Evolutionary conservation across 2,329 filamentous ascomycete genomes (phyloP).

Genomic region (Thielaviopsis euricoi): DNA sequence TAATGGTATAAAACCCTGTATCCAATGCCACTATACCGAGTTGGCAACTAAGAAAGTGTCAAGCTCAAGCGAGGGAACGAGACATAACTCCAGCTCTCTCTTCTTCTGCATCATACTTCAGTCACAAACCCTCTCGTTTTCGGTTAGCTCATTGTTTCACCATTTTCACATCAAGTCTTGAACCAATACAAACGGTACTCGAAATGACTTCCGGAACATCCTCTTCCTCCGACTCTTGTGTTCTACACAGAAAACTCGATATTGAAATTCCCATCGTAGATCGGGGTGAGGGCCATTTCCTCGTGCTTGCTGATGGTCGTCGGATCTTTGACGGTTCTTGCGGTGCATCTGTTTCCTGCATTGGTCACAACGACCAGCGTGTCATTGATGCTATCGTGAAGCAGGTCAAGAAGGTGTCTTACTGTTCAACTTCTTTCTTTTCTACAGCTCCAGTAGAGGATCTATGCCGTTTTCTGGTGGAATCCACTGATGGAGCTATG

Average conservation of each 20-base stretch:
- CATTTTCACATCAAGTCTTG: no score
- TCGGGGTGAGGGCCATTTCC: constrained; percentile 14
- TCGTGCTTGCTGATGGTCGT: constrained; percentile 24
- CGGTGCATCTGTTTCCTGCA: constrained; percentile 54
- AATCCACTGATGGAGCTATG: constrained; percentile 23
- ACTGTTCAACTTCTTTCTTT: constrained; percentile 27
- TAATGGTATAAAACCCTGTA: no score
- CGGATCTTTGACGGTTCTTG: constrained; percentile 55
- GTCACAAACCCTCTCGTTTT: no score
- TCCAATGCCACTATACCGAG: no score
- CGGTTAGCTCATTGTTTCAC: no score
- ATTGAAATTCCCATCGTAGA: constrained; percentile 7
- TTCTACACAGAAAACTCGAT: constrained; percentile 9
- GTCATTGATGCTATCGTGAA: constrained; percentile 41
- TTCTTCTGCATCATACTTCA: no score
- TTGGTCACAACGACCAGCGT: constrained; percentile 49
- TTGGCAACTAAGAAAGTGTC: no score
- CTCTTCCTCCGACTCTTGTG: background rate
- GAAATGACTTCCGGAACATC: background rate
- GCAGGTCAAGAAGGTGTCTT: constrained; percentile 31
- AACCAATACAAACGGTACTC: no score
- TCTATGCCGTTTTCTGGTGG: constrained; percentile 22
- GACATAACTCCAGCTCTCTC: no score
- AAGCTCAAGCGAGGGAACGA: no score
- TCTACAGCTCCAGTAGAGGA: constrained; percentile 24